Conservation (phyloP, 75 land plant genomes). For the Cunninghamia lanceolata region DNA sequence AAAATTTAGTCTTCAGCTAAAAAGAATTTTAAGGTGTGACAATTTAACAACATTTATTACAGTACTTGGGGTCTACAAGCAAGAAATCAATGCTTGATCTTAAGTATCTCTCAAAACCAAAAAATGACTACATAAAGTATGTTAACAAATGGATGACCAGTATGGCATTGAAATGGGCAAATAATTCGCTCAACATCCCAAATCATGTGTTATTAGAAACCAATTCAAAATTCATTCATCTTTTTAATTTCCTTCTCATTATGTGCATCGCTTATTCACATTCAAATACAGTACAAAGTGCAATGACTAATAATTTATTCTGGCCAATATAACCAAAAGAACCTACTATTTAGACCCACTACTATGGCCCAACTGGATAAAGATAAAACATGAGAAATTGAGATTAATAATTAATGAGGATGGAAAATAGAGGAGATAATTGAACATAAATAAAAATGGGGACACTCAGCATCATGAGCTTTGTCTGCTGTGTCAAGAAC, state of each 20-base stretch:
- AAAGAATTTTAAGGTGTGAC: neutral
- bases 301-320: neutral
- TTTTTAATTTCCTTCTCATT: neutral
- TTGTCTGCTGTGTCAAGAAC: conserved; percentile 89
- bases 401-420: neutral
- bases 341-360: neutral
- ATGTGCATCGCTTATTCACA: neutral
- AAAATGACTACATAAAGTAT: neutral
- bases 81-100: neutral
- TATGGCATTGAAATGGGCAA: neutral
- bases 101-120: neutral
- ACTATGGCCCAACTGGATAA: neutral
- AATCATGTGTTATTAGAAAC: neutral
- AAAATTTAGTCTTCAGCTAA: neutral
- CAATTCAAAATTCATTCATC: neutral
- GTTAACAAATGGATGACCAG: neutral
- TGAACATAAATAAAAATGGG: neutral
- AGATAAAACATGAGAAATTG: neutral
- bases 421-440: neutral
- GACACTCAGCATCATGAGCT: conserved; percentile 87
- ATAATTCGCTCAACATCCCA: neutral
- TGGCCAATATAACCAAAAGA: neutral
- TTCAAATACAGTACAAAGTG: neutral
- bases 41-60: neutral
- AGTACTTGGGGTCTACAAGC: neutral